Base-by-base conservation (phyloP, 495 filamentous ascomycete species). In the Daldinia bambusicola region DNA sequence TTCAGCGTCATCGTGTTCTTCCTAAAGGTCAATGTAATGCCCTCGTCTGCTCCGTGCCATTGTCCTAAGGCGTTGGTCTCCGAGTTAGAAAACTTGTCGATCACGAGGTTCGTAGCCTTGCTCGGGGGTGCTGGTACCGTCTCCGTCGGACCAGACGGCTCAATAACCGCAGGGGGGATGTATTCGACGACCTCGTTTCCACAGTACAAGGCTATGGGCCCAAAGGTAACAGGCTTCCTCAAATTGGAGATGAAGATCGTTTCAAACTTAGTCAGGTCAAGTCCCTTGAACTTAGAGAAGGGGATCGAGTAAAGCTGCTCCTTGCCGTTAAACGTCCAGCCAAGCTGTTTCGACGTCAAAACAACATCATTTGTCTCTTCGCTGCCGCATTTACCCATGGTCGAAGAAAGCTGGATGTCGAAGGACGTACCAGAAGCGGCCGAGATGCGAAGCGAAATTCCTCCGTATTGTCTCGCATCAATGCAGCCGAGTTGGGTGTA, bases 31-130 rank as follows among this genome's bases (percentile, higher is more conserved):
- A 86, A 66, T 10, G 80, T 78, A 61, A 90, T 83, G 9, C 83
- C 82, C 64, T 91, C 89, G 57, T 91, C 90, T 1, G 85, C 79
- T 0, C 91, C 91, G 76, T 94, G 91, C 86, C 88, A 94, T 76
- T 89, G 87, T 2, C 87, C 87, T 1, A 93, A 84, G 26, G 84
- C 85, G 70, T 94, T 94, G 34, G 79, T 80, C 37, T 85, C 75
- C 6, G 71, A 51, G 71, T 84, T 81, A 36, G 79, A 74, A 69
- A 94, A 94, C 13, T 83, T 84, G 76, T 94, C 91, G 55, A 94
- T 89, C 8, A 92, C 79, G n/a, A 93, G 79, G 5, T 77, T 76
- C 22, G 85, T 79, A 12, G 86, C 83, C 32, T 77, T 80, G 26
- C 86, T 81, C 30, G 78, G 70, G 0, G 88, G 86, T 5, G 82